phyloP scores from a whole-genome alignment of 176 grass and related monocot genomes.

The Oryza australiensis region DNA sequence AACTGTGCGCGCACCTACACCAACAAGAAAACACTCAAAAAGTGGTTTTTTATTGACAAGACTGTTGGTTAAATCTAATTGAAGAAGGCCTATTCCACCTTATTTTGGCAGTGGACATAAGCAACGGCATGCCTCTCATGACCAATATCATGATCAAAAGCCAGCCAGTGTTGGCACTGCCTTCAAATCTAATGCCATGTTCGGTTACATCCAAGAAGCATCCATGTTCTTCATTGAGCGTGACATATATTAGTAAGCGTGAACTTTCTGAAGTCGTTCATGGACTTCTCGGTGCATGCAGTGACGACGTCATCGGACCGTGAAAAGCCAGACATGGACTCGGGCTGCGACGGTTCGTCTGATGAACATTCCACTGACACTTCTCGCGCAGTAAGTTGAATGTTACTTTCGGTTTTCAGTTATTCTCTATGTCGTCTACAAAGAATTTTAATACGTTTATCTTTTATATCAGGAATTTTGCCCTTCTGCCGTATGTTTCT shows the following conservation, averaged over 20 bases:
- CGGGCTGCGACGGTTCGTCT: not conserved
- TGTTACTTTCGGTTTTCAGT: not conserved
- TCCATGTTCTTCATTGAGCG: slow-evolving; percentile 43
- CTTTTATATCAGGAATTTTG: slow-evolving; percentile 37
- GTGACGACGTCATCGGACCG: slow-evolving; percentile 51
- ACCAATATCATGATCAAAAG: slow-evolving; percentile 42
- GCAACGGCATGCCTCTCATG: slow-evolving; percentile 40
- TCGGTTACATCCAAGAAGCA: slow-evolving; percentile 14
- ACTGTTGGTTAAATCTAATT: slow-evolving; percentile 46
- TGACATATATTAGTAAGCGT: slow-evolving; percentile 27
- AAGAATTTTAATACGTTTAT: not conserved
- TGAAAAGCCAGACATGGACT: slow-evolving; percentile 34
- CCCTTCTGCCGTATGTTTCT: slow-evolving; percentile 53
- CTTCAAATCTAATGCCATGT: slow-evolving; percentile 46
- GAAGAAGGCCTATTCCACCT: not conserved
- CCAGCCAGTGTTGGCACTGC: slow-evolving; percentile 33
- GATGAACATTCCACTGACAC: slow-evolving; percentile 26
- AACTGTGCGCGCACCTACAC: slow-evolving; percentile 53
- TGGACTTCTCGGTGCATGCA: slow-evolving; percentile 30
- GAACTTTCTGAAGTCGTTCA: slow-evolving; percentile 50
- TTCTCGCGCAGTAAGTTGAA: slow-evolving; percentile 48
- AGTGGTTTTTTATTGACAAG: slow-evolving; percentile 82
- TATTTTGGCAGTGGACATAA: slow-evolving; percentile 45
- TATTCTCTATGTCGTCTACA: not conserved
- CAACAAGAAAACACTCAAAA: slow-evolving; percentile 66